These are phyloP conservation scores for Collariella sp. DNA, from an alignment of 495 filamentous ascomycete species.

Conservation along the genomic window DNA sequence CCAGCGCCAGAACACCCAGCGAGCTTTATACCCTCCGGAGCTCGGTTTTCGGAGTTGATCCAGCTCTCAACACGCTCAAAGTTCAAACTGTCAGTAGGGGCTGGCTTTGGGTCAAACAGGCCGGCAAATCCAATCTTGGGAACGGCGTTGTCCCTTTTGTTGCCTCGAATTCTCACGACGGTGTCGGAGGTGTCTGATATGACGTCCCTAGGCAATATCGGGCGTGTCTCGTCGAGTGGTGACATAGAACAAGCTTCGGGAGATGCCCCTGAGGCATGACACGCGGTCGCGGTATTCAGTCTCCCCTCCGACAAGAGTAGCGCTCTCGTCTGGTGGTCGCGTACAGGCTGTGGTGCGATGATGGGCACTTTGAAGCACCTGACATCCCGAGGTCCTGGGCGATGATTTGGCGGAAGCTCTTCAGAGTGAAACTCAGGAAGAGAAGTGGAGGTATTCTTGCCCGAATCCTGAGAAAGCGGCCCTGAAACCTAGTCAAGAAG, in stretches of 20 bases:
- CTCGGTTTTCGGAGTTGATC: too few relatives aligned
- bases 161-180: neutral
- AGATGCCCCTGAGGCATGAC: neutral
- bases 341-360: too few relatives aligned
- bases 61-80: too few relatives aligned
- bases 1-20: neutral
- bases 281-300: neutral
- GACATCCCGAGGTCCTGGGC: too few relatives aligned
- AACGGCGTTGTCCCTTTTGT: slow-evolving; percentile 9
- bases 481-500: neutral
- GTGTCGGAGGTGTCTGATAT: neutral
- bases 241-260: neutral
- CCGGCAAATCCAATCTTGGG: slow-evolving; percentile 4
- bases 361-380: too few relatives aligned
- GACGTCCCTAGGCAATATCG: neutral
- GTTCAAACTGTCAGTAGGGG: too few relatives aligned
- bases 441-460: too few relatives aligned
- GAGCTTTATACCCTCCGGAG: too few relatives aligned
- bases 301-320: too few relatives aligned
- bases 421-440: too few relatives aligned
- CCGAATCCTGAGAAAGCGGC: neutral
- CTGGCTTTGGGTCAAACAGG: neutral
- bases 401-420: too few relatives aligned
- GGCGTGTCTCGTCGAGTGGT: neutral
- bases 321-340: too few relatives aligned